phyloP scores from a whole-genome alignment of 192 early-diverging fungal genomes.

The Linnemannia hyalina region DNA sequence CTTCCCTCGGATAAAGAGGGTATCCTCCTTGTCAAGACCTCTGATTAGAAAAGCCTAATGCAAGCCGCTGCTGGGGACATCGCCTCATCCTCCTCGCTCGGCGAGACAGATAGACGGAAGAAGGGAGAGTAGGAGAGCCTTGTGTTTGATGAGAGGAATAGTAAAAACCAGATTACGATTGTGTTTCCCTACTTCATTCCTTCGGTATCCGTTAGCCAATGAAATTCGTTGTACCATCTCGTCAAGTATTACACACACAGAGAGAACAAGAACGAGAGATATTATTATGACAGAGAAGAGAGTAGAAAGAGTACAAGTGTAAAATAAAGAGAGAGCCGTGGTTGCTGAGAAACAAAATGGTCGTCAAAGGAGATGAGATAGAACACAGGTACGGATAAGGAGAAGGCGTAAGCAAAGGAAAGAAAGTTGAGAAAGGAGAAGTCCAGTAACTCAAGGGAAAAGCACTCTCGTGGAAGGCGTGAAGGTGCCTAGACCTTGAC shows the following conservation, averaged over 20 bases:
- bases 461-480: not conserved
- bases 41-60: not conserved
- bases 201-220: too few species aligned
- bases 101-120: not conserved
- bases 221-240: too few species aligned
- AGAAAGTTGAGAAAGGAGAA: not conserved
- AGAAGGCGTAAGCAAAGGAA: not conserved
- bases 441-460: not conserved
- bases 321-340: not conserved
- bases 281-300: too few species aligned
- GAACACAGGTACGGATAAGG: not conserved
- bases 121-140: not conserved
- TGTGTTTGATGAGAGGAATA: not conserved
- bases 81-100: not conserved
- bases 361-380: not conserved
- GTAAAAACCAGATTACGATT: not conserved
- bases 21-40: constrained; percentile 16
- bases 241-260: too few species aligned
- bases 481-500: not conserved
- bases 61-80: too few species aligned
- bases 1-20: constrained; percentile 35
- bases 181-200: not conserved
- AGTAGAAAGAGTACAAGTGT: too few species aligned
- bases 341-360: not conserved
- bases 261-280: too few species aligned